Percentiles rank a stretch among this genome's conserved stretches.
Evolutionary conservation across 2,329 filamentous ascomycete species (phyloP).

Genomic region (Neoascochyta sp.): DNA sequence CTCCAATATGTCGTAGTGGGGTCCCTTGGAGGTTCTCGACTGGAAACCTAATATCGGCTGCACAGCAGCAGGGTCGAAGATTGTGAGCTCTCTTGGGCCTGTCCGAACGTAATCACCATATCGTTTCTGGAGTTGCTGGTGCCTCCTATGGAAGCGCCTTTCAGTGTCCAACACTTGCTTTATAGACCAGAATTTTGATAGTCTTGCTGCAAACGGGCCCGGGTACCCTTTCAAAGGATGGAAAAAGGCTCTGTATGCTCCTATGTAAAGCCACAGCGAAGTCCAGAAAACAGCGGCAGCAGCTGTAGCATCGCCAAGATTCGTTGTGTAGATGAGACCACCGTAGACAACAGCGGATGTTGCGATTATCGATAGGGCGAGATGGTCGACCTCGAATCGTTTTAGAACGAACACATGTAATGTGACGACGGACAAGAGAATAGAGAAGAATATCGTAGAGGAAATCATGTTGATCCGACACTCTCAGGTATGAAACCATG

Average conservation of each 20-base stretch:
- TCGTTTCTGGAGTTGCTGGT: conserved; percentile 16
- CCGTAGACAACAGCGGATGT: conserved; percentile 10
- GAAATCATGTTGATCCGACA: too few relatives aligned
- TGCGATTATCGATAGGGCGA: conserved; percentile 11
- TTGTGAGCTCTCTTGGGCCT: conserved; percentile 23
- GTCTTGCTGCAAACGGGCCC: conserved; percentile 17
- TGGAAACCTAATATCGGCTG: conserved; percentile 17
- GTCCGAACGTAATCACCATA: conserved; percentile 28
- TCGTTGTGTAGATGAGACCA: conserved; percentile 7
- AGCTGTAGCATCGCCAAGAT: conserved; percentile 7
- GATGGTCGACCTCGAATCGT: conserved; percentile 16
- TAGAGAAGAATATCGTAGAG: too few relatives aligned
- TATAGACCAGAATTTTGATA: conserved; percentile 24
- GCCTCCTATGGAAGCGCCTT: conserved; percentile 14
- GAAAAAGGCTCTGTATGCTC: conserved; percentile 20
- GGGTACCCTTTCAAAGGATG: conserved; percentile 22
- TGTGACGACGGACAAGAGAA: conserved; percentile 11
- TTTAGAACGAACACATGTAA: conserved; percentile 15
- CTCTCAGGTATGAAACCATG: too few relatives aligned
- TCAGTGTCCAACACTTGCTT: conserved; percentile 14
- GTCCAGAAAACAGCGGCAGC: conserved; percentile 14
- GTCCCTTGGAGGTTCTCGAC: conserved; percentile 24
- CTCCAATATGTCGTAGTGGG: conserved; percentile 23
- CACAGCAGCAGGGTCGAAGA: conserved; percentile 22
- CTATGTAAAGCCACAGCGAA: conserved; percentile 18